Evolutionary conservation across 176 grass and related monocot genomes (phyloP).

Genomic region (bread wheat (Triticum aestivum)): IWGSC_CS_RefSeq_v2.1 NC_057801.1:87713388-87713887

Average conservation of each 20-base stretch:
- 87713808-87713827: slow-evolving; percentile 84
- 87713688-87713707: slow-evolving; percentile 31
- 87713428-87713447: slow-evolving; percentile 56
- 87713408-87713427: slow-evolving; percentile 53
- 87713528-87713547: slow-evolving; percentile 95
- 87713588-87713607: neutral
- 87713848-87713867: slow-evolving; percentile 61
- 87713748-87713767: slow-evolving; percentile 74
- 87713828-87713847: slow-evolving; percentile 70
- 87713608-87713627: neutral
- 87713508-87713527: slow-evolving; percentile 73
- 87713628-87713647: neutral
- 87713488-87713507: slow-evolving; percentile 92
- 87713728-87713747: slow-evolving; percentile 81
- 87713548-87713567: slow-evolving; percentile 75
- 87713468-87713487: slow-evolving; percentile 76
- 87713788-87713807: slow-evolving; percentile 80
- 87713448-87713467: slow-evolving; percentile 65
- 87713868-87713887: slow-evolving; percentile 71
- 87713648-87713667: slow-evolving; percentile 60
- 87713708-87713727: slow-evolving; percentile 76
- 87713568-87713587: neutral
- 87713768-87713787: slow-evolving; percentile 93
- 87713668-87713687: slow-evolving; percentile 82
- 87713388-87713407: slow-evolving; percentile 50